Evolutionary conservation across 2,329 filamentous ascomycete genomes (phyloP).

Genomic region (Beauveria brongniartii): DNA sequence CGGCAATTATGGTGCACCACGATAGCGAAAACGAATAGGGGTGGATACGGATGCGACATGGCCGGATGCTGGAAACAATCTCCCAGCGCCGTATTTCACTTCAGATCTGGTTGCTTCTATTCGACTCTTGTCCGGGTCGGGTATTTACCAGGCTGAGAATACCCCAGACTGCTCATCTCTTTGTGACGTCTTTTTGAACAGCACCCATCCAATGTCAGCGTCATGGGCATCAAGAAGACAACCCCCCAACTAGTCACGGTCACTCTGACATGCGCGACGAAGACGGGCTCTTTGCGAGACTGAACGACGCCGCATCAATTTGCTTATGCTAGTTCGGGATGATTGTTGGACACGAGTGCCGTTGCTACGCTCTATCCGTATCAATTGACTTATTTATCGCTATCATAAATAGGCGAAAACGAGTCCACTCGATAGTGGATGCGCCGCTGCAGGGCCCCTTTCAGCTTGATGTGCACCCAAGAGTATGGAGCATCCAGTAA

Average conservation of each 20-base stretch:
- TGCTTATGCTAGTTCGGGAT: not conserved
- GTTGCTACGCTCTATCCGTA: not conserved
- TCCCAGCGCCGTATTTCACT: not conserved
- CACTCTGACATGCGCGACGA: not conserved
- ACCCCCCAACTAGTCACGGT: not conserved
- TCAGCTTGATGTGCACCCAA: not conserved
- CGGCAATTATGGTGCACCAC: constrained; percentile 2
- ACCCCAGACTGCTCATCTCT: not conserved
- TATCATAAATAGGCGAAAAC: not conserved
- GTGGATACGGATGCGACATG: constrained; percentile 12
- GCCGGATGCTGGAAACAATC: no score
- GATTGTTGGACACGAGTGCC: not conserved
- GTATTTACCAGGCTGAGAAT: not conserved
- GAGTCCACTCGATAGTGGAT: not conserved
- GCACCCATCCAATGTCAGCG: not conserved
- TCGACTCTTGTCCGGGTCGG: not conserved
- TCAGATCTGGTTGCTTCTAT: not conserved
- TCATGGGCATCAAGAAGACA: not conserved
- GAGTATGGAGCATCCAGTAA: not conserved
- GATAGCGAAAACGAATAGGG: constrained; percentile 9
- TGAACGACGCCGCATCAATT: not conserved
- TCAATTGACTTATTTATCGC: not conserved
- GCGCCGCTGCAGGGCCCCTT: not conserved
- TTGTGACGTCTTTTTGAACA: not conserved
- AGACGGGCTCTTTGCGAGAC: not conserved